phyloP scores from a whole-genome alignment of 176 grass and related monocot species.

The Urochloa ruziziensis region DNA sequence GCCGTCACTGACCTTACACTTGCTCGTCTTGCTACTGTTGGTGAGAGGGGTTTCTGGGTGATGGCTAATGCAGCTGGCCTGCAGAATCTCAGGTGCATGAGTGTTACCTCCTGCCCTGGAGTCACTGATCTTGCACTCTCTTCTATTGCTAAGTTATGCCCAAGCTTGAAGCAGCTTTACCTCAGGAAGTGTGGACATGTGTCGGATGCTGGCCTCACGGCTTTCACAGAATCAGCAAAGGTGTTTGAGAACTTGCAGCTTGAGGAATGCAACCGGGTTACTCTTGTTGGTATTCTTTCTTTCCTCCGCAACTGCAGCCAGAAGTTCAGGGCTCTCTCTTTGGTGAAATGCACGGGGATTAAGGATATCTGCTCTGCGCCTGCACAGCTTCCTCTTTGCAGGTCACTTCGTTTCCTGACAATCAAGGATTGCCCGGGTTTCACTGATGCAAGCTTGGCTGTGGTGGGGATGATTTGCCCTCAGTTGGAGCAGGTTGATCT shows the following conservation, averaged over 20 bases:
- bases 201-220: slow-evolving; percentile 73
- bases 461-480: slow-evolving; percentile 80
- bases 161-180: slow-evolving; percentile 62
- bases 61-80: slow-evolving; percentile 91
- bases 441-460: slow-evolving; percentile 77
- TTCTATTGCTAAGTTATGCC: slow-evolving; percentile 80
- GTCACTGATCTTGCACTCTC: slow-evolving; percentile 75
- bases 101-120: slow-evolving; percentile 72
- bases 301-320: slow-evolving; percentile 61
- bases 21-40: slow-evolving; percentile 48
- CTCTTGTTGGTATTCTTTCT: slow-evolving; percentile 70
- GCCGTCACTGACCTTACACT: slow-evolving; percentile 66
- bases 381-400: slow-evolving; percentile 59
- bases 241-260: slow-evolving; percentile 68
- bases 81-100: slow-evolving; percentile 73
- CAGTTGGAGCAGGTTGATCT: slow-evolving; percentile 79
- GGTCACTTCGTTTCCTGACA: slow-evolving; percentile 67
- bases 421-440: slow-evolving; percentile 81
- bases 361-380: slow-evolving; percentile 59
- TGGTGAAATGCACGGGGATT: slow-evolving; percentile 91
- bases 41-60: slow-evolving; percentile 93
- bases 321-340: slow-evolving; percentile 61
- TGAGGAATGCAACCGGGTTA: slow-evolving; percentile 74
- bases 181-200: slow-evolving; percentile 62
- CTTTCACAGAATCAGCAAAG: slow-evolving; percentile 55